Percentiles rank a stretch among this genome's conserved stretches.
These are phyloP conservation scores for Diaporthe citrichinensis DNA, from an alignment of 2,329 filamentous ascomycete genomes.

Conservation along the genomic window DNA sequence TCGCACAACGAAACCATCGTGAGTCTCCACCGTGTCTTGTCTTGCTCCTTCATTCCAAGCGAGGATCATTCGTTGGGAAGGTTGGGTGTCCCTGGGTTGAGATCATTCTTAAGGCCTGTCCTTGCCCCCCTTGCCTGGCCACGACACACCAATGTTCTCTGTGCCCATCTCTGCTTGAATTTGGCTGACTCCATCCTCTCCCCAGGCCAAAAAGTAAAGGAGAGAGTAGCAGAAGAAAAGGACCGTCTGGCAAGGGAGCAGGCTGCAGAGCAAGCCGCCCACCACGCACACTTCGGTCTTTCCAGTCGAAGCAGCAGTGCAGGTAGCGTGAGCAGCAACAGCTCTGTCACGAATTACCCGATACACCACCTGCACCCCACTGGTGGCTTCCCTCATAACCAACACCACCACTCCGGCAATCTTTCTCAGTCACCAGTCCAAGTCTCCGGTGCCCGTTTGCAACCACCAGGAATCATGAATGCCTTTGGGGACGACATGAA, in stretches of 20 bases:
- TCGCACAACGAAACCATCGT: slow-evolving; percentile 27
- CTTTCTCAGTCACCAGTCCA: slow-evolving; percentile 14
- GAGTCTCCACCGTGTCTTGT: background rate
- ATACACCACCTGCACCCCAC: slow-evolving; percentile 10
- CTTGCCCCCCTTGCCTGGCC: background rate
- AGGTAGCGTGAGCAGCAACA: slow-evolving; percentile 29
- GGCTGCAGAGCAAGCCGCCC: slow-evolving; percentile 18
- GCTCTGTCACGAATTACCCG: slow-evolving; percentile 17
- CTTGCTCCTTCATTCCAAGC: background rate
- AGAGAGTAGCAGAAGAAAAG: slow-evolving; percentile 21
- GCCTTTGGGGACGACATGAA: slow-evolving; percentile 21
- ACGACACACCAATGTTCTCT: background rate
- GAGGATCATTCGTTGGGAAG: background rate
- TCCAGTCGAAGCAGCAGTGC: slow-evolving; percentile 22
- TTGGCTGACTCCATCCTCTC: background rate
- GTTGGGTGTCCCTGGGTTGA: background rate
- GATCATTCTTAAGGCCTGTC: background rate
- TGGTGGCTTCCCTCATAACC: slow-evolving; percentile 2
- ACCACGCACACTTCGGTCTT: slow-evolving; percentile 11
- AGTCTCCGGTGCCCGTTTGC: background rate
- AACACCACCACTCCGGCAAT: slow-evolving; percentile 1
- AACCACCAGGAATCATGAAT: slow-evolving; percentile 14
- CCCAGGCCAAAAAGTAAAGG: slow-evolving; percentile 22
- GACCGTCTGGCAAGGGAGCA: slow-evolving; percentile 25
- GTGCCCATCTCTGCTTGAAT: background rate